Conservation (phyloP, 176 grass and related monocot genomes). For the Musa troglodytarum region DNA sequence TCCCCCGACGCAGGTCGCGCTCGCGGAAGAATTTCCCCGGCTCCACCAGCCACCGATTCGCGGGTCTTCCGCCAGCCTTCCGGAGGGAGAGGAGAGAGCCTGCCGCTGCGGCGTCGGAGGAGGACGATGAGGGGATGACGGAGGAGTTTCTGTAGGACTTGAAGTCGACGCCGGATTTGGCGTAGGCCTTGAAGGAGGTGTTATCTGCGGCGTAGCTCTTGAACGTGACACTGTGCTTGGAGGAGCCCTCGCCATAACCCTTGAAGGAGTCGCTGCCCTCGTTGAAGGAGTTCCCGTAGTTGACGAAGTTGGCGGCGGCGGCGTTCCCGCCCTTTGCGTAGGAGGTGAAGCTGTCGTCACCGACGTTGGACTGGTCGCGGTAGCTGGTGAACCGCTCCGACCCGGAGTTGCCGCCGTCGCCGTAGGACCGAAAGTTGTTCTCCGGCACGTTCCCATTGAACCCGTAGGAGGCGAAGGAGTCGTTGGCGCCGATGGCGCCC, state of each 20-base stretch:
- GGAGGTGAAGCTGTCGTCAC: conserved; percentile 1
- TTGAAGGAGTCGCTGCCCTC: background rate
- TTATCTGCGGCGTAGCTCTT: background rate
- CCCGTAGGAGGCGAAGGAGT: background rate
- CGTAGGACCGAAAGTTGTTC: conserved; percentile 3
- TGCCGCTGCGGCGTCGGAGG: background rate
- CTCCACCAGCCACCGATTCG: background rate
- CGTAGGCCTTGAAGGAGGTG: background rate
- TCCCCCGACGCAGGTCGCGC: background rate
- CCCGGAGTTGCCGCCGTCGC: background rate
- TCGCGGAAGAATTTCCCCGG: conserved; percentile 10
- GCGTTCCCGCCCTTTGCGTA: background rate
- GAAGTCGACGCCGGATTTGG: conserved; percentile 1
- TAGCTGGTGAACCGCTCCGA: conserved; percentile 3
- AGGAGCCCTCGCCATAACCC: background rate
- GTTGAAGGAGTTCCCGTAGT: conserved; percentile 17
- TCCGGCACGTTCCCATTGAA: background rate
- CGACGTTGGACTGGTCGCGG: conserved; percentile 4
- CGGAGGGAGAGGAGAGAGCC: background rate
- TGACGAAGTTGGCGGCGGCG: background rate
- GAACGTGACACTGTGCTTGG: background rate
- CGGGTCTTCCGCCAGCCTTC: background rate
- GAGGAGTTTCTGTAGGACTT: background rate
- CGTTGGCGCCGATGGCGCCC: background rate
- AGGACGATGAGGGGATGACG: background rate